Evolutionary conservation across 345 rosid genomes (phyloP).

Genomic region (Euclidium syriacum): DNA sequence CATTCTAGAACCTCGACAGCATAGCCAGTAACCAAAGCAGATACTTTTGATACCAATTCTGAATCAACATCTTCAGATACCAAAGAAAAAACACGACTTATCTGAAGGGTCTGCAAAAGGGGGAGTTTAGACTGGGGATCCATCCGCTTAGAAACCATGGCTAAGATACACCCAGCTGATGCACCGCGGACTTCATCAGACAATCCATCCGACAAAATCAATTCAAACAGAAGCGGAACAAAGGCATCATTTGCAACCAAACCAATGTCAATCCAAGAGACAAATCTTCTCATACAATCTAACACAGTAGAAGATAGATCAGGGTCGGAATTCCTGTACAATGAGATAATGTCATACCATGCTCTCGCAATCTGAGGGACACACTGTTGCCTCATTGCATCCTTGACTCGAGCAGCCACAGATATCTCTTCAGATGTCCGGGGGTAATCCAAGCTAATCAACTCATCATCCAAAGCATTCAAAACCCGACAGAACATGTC

Average conservation of each 20-base stretch:
- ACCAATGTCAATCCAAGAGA: conserved; percentile 91
- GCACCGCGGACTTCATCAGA: conserved; percentile 74
- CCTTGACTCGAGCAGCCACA: conserved; percentile 75
- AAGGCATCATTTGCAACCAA: conserved; percentile 73
- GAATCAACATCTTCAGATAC: conserved; percentile 54
- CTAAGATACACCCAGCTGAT: conserved; percentile 77
- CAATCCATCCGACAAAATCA: conserved; percentile 55
- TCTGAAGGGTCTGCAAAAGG: conserved; percentile 65
- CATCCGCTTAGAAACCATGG: conserved; percentile 89
- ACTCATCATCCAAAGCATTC: conserved; percentile 84
- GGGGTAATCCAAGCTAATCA: conserved; percentile 87
- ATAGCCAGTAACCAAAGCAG: conserved; percentile 73
- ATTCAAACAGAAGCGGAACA: conserved; percentile 69
- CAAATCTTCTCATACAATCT: conserved; percentile 75
- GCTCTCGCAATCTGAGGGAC: conserved; percentile 79
- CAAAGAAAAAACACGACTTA: conserved; percentile 63
- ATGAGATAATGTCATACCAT: conserved; percentile 72
- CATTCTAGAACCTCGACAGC: conserved; percentile 85
- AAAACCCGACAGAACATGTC: conserved; percentile 93
- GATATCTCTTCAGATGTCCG: conserved; percentile 55
- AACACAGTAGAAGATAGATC: conserved; percentile 65
- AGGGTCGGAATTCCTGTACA: conserved; percentile 60
- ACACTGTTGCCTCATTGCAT: conserved; percentile 95
- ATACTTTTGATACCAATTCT: conserved; percentile 55
- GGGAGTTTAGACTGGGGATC: conserved; percentile 62